Evolutionary conservation across 2,329 filamentous ascomycete species (phyloP), one percentile per base, ranked within the genome.

Genomic region (Ceratocystis colombiana): DNA sequence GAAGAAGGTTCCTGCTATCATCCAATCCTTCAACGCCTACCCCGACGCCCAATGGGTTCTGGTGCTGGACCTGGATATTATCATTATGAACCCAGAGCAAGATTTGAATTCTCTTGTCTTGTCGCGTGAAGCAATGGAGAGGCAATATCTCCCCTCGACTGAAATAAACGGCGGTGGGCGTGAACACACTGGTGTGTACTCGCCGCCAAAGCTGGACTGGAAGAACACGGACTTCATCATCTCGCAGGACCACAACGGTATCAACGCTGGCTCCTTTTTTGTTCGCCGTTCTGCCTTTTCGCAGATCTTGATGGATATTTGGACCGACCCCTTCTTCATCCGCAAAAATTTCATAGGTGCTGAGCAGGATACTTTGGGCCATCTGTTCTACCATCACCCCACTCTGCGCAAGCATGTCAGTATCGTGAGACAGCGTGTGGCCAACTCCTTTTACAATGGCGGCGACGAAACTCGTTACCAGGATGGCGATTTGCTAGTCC

Each of bases 21-120:
- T 68, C 61, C 65, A 68, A 61, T 61, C 67, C 25, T 68, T 68
- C 50, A 66, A 66, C 64, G 25, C 64, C 48, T 68, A 44, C 41
- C 67, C 67, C n/a, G 67, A 68, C 28, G 67, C 67, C 12, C 67
- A 66, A 44, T 68, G 67, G 67, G 67, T 68, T 33, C 20, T 68
- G 61, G 61, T 66, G 8, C 48, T 68, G 3, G 67, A 68, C 45
- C 64, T 68, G n/a, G 67, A 68, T 33, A 66, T 66, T 28, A 68
- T 68, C 41, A 68, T 68, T 25, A 68, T 68, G 67, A 50, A 59
- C 10, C 64, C 67, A 4, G 44, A 66, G 20, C 37, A 61, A 15
- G 67, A 68, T 41, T 61, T 68, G 22, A 68, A 68, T 45, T 68
- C 67, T n/a, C 61, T 68, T 28, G 62, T 68, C 25, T 45, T 68